Conservation (phyloP, 2,329 filamentous ascomycete species). For the Mycosphaerella sp. region DNA sequence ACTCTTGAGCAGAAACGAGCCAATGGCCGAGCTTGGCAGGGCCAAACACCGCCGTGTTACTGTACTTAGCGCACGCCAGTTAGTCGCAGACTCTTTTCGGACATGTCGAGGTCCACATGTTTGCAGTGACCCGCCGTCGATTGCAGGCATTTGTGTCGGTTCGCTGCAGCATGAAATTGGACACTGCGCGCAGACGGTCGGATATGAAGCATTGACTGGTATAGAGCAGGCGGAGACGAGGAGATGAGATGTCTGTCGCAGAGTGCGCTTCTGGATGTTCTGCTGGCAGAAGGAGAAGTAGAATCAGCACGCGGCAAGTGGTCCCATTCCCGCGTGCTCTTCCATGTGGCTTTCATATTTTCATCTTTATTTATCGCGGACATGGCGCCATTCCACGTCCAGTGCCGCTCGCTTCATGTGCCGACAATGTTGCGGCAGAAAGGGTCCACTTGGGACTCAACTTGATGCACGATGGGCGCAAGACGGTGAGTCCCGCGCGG, state of each 20-base stretch:
- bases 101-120: not conserved
- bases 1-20: not conserved
- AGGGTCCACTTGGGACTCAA: not conserved
- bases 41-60: not conserved
- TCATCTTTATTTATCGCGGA: no score
- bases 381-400: not conserved
- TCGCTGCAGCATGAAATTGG: not conserved
- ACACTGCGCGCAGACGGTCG: not conserved
- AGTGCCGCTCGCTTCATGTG: slow-evolving; percentile 2
- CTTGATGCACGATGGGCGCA: no score
- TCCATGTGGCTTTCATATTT: no score
- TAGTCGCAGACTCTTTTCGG: slow-evolving; percentile 1
- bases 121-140: slow-evolving; percentile 2
- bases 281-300: no score
- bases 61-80: not conserved
- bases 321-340: no score
- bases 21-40: not conserved
- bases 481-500: no score
- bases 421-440: slow-evolving; percentile 1
- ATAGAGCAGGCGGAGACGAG: not conserved
- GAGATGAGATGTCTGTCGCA: not conserved
- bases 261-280: no score
- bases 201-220: not conserved
- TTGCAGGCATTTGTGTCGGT: slow-evolving; percentile 1
- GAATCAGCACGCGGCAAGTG: no score